A percentile compares a stretch with the other conserved stretches of the same genome.
Evolutionary conservation across 345 rosid genomes (phyloP).

Genomic region (Murraya paniculata): DNA sequence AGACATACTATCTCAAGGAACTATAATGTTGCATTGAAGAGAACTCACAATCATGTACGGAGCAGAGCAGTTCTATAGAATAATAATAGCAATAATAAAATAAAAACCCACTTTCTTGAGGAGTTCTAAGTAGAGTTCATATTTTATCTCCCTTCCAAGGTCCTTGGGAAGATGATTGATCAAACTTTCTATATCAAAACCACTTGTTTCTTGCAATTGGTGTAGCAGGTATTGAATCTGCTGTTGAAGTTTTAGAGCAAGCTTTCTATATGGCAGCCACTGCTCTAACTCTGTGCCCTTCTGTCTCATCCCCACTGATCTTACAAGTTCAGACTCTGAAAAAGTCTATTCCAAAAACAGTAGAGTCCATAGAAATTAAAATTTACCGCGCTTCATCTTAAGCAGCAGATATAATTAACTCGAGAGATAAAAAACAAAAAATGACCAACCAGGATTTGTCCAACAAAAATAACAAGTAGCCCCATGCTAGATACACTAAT

Average conservation of each 20-base stretch:
- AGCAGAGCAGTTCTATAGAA: too few species aligned
- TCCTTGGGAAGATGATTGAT: constrained; percentile 66
- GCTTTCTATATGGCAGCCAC: background rate
- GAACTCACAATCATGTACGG: too few species aligned
- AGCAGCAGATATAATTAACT: too few species aligned
- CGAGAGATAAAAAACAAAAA: background rate
- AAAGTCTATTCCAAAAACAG: background rate
- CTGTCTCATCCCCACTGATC: background rate
- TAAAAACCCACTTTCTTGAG: constrained; percentile 53
- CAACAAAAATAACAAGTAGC: background rate
- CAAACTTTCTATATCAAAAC: constrained; percentile 60
- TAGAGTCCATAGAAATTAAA: too few species aligned
- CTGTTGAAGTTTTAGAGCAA: background rate
- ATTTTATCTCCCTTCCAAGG: constrained; percentile 69
- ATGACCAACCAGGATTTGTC: background rate
- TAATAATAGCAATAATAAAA: too few species aligned
- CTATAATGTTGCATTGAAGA: too few species aligned
- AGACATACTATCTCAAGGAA: too few species aligned
- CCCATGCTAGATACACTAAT: background rate
- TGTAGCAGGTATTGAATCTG: too few species aligned
- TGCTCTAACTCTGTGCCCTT: background rate
- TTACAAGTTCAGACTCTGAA: background rate
- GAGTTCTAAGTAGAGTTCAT: constrained; percentile 68
- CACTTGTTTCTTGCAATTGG: constrained; percentile 50
- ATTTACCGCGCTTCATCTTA: too few species aligned